phyloP scores from a whole-genome alignment of 352 stramenopile genomes.

The Phytophthora syringae region DNA sequence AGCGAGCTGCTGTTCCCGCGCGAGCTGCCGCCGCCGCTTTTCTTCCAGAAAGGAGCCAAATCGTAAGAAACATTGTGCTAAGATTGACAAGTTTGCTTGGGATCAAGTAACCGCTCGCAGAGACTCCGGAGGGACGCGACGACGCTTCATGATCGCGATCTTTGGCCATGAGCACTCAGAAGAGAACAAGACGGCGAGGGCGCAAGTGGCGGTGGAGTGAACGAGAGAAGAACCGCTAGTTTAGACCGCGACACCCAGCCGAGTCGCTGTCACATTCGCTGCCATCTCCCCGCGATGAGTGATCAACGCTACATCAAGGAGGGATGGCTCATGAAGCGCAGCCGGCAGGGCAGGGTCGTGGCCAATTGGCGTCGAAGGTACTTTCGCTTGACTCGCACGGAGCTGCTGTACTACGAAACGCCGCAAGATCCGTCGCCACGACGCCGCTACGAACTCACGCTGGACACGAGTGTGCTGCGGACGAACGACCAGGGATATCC shows the following conservation, averaged over 20 bases:
- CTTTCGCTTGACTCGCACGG: conserved; percentile 68
- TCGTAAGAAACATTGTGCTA: neutral
- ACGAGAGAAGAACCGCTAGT: conserved; percentile 1
- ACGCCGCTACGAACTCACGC: conserved; percentile 49
- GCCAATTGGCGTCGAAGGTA: conserved; percentile 68
- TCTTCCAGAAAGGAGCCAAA: conserved; percentile 48
- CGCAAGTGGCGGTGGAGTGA: conserved; percentile 6
- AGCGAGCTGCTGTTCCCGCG: conserved; percentile 25
- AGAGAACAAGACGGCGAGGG: conserved; percentile 15
- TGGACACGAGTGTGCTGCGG: conserved; percentile 60
- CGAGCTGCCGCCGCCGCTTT: conserved; percentile 49
- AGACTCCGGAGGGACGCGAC: conserved; percentile 3
- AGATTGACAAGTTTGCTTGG: neutral
- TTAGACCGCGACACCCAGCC: too few relatives aligned
- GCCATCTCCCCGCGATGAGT: conserved; percentile 26
- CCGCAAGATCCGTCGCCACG: conserved; percentile 41
- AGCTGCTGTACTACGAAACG: conserved; percentile 67
- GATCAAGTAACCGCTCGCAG: conserved; percentile 1
- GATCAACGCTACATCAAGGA: conserved; percentile 64
- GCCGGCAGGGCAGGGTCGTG: conserved; percentile 42
- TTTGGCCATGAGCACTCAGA: conserved; percentile 12
- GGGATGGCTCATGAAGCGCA: conserved; percentile 76
- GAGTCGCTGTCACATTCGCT: neutral
- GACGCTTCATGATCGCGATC: conserved; percentile 25
- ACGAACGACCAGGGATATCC: conserved; percentile 76